phyloP scores from a whole-genome alignment of 352 stramenopile genomes.

The Globisporangium recalcitrans region DNA sequence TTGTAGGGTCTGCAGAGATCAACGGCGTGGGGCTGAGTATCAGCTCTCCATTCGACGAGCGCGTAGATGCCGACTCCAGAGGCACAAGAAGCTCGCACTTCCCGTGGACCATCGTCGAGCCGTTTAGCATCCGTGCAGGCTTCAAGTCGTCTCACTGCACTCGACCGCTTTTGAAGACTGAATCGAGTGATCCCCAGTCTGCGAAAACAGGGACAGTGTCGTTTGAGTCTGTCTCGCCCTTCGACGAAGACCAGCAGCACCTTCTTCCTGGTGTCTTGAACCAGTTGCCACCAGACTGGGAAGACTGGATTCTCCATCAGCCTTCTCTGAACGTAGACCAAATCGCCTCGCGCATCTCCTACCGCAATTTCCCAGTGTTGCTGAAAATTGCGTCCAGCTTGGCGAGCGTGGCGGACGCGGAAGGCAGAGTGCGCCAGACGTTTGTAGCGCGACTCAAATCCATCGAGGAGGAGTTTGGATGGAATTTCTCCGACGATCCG shows the following conservation, averaged over 20 bases:
- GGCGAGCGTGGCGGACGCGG: conserved; percentile 29
- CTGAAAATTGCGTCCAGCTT: conserved; percentile 45
- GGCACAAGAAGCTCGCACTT: conserved; percentile 17
- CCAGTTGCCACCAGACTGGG: conserved; percentile 35
- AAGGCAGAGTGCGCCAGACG: conserved; percentile 38
- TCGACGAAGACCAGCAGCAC: conserved; percentile 2
- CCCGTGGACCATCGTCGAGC: conserved; percentile 42
- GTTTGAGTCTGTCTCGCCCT: background rate
- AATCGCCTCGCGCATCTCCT: conserved; percentile 57
- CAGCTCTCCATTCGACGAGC: conserved; percentile 20
- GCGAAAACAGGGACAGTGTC: background rate
- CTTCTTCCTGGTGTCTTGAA: conserved; percentile 16
- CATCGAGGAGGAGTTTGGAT: conserved; percentile 39
- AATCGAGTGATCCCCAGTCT: background rate
- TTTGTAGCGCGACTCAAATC: conserved; percentile 33
- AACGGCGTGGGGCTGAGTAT: conserved; percentile 37
- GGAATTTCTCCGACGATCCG: conserved; percentile 30
- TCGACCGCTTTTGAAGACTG: background rate
- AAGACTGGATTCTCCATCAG: conserved; percentile 41
- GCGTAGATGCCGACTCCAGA: conserved; percentile 3
- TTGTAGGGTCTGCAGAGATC: conserved; percentile 25
- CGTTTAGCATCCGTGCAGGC: conserved; percentile 33
- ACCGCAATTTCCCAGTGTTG: conserved; percentile 65
- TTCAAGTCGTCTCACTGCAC: conserved; percentile 11
- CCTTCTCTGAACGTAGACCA: conserved; percentile 38